Percentiles rank a stretch among this genome's conserved stretches.
Conservation (phyloP, 768 basidiomycete genomes). For the Pleurotus tuoliensis region DNA sequence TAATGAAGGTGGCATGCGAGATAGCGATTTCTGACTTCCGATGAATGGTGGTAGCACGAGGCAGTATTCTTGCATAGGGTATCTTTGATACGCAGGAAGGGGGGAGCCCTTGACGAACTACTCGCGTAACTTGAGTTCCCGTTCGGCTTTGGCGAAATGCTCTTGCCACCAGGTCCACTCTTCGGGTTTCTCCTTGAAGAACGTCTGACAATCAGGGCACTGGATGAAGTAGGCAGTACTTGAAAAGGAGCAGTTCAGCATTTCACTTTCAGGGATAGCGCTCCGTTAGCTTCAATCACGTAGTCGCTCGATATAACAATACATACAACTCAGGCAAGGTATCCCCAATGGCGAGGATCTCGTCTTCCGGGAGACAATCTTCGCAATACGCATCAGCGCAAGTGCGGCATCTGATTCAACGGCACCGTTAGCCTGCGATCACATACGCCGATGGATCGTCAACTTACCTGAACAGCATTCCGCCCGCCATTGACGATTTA, state of each 20-base stretch:
- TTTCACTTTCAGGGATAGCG: conserved; percentile 21
- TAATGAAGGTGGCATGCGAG: too few species aligned
- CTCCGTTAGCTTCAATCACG: too few species aligned
- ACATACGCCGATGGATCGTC: too few species aligned
- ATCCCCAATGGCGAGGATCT: conserved; percentile 51
- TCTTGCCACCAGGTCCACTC: conserved; percentile 40
- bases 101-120: too few species aligned
- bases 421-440: too few species aligned
- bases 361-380: conserved; percentile 50
- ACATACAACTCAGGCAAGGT: conserved; percentile 55
- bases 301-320: background rate
- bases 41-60: too few species aligned
- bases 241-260: conserved; percentile 35
- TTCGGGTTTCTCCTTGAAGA: conserved; percentile 29
- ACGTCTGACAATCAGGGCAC: conserved; percentile 44
- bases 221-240: conserved; percentile 42
- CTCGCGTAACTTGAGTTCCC: conserved; percentile 18
- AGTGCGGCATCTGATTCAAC: conserved; percentile 44
- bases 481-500: conserved; percentile 43
- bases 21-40: too few species aligned
- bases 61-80: too few species aligned
- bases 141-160: conserved; percentile 34
- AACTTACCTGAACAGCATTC: conserved; percentile 53
- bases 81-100: too few species aligned
- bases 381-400: conserved; percentile 60